Conservation (phyloP, 2,329 filamentous ascomycete genomes). For the Escovopsis sp. region DNA sequence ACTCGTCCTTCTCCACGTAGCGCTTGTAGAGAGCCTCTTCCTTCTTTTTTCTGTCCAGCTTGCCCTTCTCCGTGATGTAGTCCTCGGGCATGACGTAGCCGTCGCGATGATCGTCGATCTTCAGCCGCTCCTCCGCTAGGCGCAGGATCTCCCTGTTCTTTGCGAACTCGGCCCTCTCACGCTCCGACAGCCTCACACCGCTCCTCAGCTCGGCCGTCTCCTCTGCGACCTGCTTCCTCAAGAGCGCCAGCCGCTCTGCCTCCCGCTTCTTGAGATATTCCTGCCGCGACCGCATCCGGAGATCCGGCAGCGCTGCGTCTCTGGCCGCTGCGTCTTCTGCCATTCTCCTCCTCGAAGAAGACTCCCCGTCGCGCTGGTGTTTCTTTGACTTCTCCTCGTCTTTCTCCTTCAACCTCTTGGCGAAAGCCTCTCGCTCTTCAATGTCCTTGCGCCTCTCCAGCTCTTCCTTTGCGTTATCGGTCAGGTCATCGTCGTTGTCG, state of each 20-base stretch:
- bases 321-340: conserved; percentile 46
- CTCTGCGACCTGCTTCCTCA: conserved; percentile 80
- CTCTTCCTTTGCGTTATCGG: conserved; percentile 45
- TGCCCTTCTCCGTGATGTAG: conserved; percentile 87
- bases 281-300: conserved; percentile 73
- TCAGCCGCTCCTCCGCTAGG: conserved; percentile 69
- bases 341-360: conserved; percentile 38
- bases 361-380: conserved; percentile 40
- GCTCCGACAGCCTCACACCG: conserved; percentile 58
- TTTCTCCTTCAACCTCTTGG: conserved; percentile 58
- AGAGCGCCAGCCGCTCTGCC: conserved; percentile 66
- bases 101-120: conserved; percentile 83
- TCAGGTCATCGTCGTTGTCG: conserved; percentile 36
- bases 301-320: conserved; percentile 59
- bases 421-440: conserved; percentile 64
- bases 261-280: conserved; percentile 92
- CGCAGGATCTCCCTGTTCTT: conserved; percentile 72
- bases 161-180: conserved; percentile 76
- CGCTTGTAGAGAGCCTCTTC: conserved; percentile 81
- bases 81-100: conserved; percentile 90
- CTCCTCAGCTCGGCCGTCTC: conserved; percentile 70
- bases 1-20: conserved; percentile 76
- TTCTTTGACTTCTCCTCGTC: conserved; percentile 59
- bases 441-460: conserved; percentile 49
- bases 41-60: conserved; percentile 76